Evolutionary conservation across 768 basidiomycete genomes (phyloP).

Genomic region (Cyclocybe aegerita): DNA sequence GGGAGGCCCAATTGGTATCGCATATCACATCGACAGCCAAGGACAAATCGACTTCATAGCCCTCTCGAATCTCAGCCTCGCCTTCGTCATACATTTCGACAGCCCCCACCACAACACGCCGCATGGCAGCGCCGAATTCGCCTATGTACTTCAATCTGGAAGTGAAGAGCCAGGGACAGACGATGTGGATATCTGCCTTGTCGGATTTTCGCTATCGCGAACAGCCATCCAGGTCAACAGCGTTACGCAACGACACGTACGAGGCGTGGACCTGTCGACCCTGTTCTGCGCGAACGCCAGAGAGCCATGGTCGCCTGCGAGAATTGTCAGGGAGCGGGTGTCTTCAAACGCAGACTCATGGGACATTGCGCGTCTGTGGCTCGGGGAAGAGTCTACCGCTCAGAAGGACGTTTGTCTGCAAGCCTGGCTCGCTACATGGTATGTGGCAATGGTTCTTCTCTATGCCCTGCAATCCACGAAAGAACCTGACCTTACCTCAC

Average conservation of each 20-base stretch:
- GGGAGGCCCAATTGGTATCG: conserved; percentile 4
- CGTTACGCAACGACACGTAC: conserved; percentile 23
- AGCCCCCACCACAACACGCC: not conserved
- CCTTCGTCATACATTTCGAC: conserved; percentile 7
- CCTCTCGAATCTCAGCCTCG: conserved; percentile 3
- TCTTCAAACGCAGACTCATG: conserved; percentile 7
- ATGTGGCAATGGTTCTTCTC: conserved; percentile 1
- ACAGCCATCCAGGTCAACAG: conserved; percentile 30
- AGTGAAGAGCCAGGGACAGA: not conserved
- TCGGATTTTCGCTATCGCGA: conserved; percentile 36
- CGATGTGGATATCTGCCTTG: conserved; percentile 15
- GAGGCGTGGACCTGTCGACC: conserved; percentile 38
- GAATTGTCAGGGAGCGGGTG: conserved; percentile 22
- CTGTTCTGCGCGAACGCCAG: conserved; percentile 18
- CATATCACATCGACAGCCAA: conserved; percentile 4
- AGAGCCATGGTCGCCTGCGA: conserved; percentile 22
- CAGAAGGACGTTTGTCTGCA: conserved; percentile 30
- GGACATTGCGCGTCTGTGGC: conserved; percentile 30
- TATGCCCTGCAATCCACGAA: not conserved
- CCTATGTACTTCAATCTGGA: not conserved
- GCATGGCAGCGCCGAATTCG: not conserved
- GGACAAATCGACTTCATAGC: conserved; percentile 14
- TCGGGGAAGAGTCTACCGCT: conserved; percentile 13
- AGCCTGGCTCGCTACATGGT: conserved; percentile 41
- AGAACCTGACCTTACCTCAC: not conserved